These are phyloP conservation scores for Tubosaeta brunneosetosa DNA, from an alignment of 768 basidiomycete genomes.

Conservation along the genomic window DNA sequence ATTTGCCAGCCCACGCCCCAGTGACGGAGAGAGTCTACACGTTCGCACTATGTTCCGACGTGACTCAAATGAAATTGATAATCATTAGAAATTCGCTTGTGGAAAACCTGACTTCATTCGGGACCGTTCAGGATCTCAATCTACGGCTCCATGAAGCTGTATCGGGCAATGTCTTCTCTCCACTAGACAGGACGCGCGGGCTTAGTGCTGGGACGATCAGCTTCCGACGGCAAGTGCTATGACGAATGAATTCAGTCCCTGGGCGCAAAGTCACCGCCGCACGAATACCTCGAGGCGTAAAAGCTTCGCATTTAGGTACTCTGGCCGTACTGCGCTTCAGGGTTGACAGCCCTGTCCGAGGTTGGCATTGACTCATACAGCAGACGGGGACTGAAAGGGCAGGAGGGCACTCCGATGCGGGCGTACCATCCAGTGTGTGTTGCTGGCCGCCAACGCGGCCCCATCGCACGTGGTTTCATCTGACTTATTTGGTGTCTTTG, in stretches of 20 bases:
- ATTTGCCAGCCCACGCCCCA: constrained; percentile 18
- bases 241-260: constrained; percentile 25
- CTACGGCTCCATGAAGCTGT: constrained; percentile 3
- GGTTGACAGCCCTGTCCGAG: constrained; percentile 24
- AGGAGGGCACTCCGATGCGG: constrained; percentile 8
- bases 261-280: constrained; percentile 23
- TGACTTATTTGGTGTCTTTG: background rate
- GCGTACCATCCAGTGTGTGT: constrained; percentile 7
- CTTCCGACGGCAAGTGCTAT: constrained; percentile 25
- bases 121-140: constrained; percentile 18
- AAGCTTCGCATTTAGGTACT: constrained; percentile 30
- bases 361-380: constrained; percentile 11
- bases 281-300: constrained; percentile 26
- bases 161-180: constrained; percentile 8
- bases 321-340: constrained; percentile 26
- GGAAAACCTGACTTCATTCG: constrained; percentile 18
- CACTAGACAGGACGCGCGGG: constrained; percentile 14
- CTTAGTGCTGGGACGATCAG: constrained; percentile 21
- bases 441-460: constrained; percentile 10
- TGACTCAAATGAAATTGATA: constrained; percentile 25
- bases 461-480: constrained; percentile 19
- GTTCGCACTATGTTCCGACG: constrained; percentile 22
- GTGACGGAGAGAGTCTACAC: constrained; percentile 29
- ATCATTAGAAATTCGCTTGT: constrained; percentile 24
- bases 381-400: constrained; percentile 14